Conservation (phyloP, 2,329 filamentous ascomycete genomes). For the Aspergillus jensenii region DNA sequence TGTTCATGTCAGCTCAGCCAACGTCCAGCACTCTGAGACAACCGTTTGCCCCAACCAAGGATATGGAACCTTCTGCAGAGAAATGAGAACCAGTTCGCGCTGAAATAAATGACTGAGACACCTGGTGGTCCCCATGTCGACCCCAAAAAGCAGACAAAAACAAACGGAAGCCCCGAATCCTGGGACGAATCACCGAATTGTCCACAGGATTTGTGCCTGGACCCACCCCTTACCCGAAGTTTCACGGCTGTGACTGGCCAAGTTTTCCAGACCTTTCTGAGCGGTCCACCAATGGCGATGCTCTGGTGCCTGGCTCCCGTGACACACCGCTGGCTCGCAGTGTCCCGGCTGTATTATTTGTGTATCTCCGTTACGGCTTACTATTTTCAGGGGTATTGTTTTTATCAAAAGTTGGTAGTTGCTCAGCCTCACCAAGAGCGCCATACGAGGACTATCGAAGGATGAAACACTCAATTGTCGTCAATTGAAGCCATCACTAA, state of each 20-base stretch:
- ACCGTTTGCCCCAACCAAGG: not conserved
- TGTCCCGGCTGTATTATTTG: no score
- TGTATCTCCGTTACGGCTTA: not conserved
- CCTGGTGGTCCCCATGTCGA: not conserved
- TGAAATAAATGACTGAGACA: not conserved
- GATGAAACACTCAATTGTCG: not conserved
- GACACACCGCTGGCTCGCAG: not conserved
- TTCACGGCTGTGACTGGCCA: not conserved
- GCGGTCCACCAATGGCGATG: not conserved
- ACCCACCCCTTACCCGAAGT: not conserved
- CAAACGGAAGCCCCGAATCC: not conserved
- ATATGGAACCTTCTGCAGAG: not conserved
- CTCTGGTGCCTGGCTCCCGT: not conserved
- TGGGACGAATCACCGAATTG: not conserved
- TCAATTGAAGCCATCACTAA: not conserved
- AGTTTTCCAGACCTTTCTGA: not conserved
- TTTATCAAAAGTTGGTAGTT: not conserved
- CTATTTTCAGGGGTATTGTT: not conserved
- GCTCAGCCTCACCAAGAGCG: not conserved
- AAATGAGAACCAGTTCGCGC: not conserved
- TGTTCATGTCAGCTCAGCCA: not conserved
- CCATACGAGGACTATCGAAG: not conserved
- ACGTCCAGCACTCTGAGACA: not conserved
- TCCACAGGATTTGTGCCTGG: not conserved
- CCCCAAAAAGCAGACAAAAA: not conserved